A percentile compares a stretch with the other conserved stretches of the same genome.
Conservation (phyloP, 177 flowering plant species). For the Vitis hybrid region DNA sequence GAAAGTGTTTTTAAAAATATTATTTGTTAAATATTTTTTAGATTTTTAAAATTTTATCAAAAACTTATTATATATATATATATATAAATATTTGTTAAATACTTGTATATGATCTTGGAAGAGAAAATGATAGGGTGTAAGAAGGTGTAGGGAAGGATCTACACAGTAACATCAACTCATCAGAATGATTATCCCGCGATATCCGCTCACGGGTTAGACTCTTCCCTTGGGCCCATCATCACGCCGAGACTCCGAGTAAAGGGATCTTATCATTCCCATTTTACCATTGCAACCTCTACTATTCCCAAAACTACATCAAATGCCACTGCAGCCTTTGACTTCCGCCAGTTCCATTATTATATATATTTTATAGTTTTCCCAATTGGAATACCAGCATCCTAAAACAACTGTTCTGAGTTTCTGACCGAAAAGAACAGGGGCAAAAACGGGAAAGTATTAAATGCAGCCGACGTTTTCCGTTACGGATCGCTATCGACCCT, state of each 20-base stretch:
- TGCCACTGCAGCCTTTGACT: slow-evolving; percentile 18
- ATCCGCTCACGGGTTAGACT: slow-evolving; percentile 19
- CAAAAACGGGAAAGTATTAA: slow-evolving; percentile 5
- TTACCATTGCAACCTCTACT: background rate
- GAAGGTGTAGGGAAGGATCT: too few species aligned
- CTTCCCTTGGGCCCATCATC: background rate
- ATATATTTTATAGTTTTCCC: too few species aligned
- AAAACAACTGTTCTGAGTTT: too few species aligned
- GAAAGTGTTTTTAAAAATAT: too few species aligned
- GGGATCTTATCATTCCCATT: background rate
- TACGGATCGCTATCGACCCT: slow-evolving; percentile 6
- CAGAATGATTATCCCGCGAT: slow-evolving; percentile 11
- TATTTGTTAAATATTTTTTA: too few species aligned
- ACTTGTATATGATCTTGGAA: too few species aligned
- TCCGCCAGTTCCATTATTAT: background rate
- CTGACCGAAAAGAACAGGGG: background rate
- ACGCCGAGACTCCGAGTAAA: background rate
- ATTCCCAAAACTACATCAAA: background rate
- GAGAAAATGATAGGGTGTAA: too few species aligned
- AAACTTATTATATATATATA: too few species aligned
- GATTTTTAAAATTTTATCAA: too few species aligned
- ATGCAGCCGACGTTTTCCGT: slow-evolving; percentile 20
- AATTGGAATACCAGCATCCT: too few species aligned
- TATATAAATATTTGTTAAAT: too few species aligned
- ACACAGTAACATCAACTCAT: background rate